Evolutionary conservation across 768 basidiomycete genomes (phyloP), one percentile per base, ranked within the genome.

Genomic region (Pholiota microspora): DNA sequence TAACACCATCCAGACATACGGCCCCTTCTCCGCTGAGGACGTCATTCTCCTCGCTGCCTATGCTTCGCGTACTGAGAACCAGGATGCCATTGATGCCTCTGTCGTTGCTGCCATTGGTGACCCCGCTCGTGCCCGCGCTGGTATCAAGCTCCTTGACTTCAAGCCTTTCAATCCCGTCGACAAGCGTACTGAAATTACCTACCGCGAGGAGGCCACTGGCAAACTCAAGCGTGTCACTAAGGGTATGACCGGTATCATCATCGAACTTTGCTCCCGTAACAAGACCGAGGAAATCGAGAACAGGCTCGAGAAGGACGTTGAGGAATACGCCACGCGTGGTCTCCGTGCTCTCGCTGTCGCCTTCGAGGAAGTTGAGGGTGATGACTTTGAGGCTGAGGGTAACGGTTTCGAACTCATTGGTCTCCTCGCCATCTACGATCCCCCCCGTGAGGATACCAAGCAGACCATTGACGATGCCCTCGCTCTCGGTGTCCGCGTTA

Each of bases 81-180:
- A 95, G 79, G 96, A 98, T 65, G 96, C 96, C 45, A 98, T 98
- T 66, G 96, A 98, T 69, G 69, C 80, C 7, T 91, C 92, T 55
- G 92, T 96, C 59, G 88, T 95, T 40, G 73, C 77, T 49, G 89
- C 93, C 42, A 78, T 94, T 47, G 85, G 86, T 36, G 88, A 94
- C 67, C 64, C 82, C 1, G 29, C 70, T 38, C 83, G 82, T 53
- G 95, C 96, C 55, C 94, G 94, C 60, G 82, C 82, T 48, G 94
- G 94, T 31, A 97, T 98, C 78, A 94, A 91, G 70, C 86, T 98
- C 42, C 80, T 98, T 68, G 95, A 98, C 74, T 98, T 98, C 83
- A 98, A 97, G 80, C 95, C 95, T 4, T 98, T 98, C 84, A 97
- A 98, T 81, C 96, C 96, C 48, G 94, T 95, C 64, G 94, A 96